These are phyloP conservation scores for Nidula niveotomentosa DNA, from an alignment of 1,284 basidiomycete species.

Conservation along the genomic window DNA sequence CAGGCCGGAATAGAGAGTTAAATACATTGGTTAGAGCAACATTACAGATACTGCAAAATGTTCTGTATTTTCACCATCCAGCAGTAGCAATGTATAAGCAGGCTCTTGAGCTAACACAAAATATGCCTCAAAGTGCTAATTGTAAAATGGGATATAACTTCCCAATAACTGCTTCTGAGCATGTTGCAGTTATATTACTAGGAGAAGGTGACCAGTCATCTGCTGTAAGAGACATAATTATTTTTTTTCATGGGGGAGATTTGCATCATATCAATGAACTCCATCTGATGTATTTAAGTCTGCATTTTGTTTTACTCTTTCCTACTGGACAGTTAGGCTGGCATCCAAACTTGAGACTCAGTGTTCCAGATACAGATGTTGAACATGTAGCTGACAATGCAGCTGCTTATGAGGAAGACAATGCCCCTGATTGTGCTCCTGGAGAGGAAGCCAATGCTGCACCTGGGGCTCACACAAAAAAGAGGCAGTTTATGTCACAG, in stretches of 20 bases:
- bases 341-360: slow-evolving; percentile 13
- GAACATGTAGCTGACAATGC: neutral
- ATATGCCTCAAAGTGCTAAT: slow-evolving; percentile 16
- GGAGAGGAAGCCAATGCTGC: neutral
- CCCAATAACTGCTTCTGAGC: slow-evolving; percentile 24
- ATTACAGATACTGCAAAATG: slow-evolving; percentile 12
- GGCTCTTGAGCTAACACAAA: slow-evolving; percentile 21
- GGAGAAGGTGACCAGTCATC: slow-evolving; percentile 15
- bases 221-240: slow-evolving; percentile 22
- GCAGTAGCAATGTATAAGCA: slow-evolving; percentile 20
- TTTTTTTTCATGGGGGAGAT: slow-evolving; percentile 14
- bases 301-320: slow-evolving; percentile 39
- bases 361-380: neutral
- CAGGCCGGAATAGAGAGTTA: neutral
- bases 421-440: neutral
- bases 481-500: slow-evolving; percentile 12
- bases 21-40: slow-evolving; percentile 1
- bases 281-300: slow-evolving; percentile 24
- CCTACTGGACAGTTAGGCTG: slow-evolving; percentile 32
- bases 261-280: slow-evolving; percentile 26
- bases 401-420: neutral
- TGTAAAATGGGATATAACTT: slow-evolving; percentile 21
- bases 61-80: slow-evolving; percentile 16
- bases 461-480: neutral
- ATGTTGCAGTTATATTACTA: slow-evolving; percentile 29